phyloP scores from a whole-genome alignment of 768 basidiomycete genomes.

The Russula abietina region DNA sequence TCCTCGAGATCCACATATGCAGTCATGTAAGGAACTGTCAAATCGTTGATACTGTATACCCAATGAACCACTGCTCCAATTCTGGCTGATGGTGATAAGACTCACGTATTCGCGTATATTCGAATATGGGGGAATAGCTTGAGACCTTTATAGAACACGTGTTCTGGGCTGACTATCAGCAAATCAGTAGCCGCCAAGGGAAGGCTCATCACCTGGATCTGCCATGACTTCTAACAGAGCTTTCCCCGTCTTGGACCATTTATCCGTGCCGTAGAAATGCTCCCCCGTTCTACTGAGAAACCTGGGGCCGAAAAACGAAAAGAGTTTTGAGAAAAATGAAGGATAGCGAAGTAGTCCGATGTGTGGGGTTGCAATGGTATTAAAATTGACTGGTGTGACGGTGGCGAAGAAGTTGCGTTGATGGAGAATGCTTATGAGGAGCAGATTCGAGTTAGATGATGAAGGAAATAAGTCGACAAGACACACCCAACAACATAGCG shows the following conservation, averaged over 20 bases:
- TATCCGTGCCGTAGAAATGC: conserved; percentile 50
- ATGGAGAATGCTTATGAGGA: conserved; percentile 46
- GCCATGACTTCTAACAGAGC: conserved; percentile 73
- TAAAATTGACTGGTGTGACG: conserved; percentile 72
- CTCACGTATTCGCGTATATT: conserved; percentile 79
- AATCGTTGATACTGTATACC: conserved; percentile 53
- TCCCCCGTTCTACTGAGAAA: conserved; percentile 75
- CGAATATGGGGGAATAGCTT: conserved; percentile 57
- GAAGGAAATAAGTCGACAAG: background rate
- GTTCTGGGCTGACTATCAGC: conserved; percentile 38
- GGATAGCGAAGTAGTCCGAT: conserved; percentile 65
- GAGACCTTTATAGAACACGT: conserved; percentile 71
- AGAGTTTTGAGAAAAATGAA: conserved; percentile 50
- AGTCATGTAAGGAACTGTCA: conserved; percentile 78
- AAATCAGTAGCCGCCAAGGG: background rate
- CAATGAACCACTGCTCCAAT: background rate
- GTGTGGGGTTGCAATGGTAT: conserved; percentile 78
- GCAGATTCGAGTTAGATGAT: background rate
- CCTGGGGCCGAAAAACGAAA: conserved; percentile 54
- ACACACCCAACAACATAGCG: conserved; percentile 69
- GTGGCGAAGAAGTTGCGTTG: conserved; percentile 66
- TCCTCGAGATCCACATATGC: conserved; percentile 66
- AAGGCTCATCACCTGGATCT: conserved; percentile 52
- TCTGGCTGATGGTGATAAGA: conserved; percentile 13
- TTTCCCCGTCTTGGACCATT: conserved; percentile 61